Evolutionary conservation across 306 rosid genomes (phyloP).

Genomic region (Pterocarpus santalinus): DNA sequence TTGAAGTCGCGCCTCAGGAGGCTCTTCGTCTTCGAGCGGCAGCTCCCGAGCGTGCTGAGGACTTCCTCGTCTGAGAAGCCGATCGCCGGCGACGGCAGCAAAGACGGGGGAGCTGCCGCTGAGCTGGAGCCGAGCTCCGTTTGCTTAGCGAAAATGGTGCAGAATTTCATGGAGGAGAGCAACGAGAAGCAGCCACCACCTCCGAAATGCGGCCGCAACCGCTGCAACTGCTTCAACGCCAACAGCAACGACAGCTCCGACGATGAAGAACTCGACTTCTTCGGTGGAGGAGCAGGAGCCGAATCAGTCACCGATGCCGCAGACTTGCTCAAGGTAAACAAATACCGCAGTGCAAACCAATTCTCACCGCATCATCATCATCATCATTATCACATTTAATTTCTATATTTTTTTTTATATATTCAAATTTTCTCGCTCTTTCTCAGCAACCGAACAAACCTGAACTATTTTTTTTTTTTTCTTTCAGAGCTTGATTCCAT

Average conservation of each 20-base stretch:
- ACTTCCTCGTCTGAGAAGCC: slow-evolving; percentile 67
- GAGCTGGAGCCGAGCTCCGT: slow-evolving; percentile 90
- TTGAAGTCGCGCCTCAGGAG: slow-evolving; percentile 82
- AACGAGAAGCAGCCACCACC: slow-evolving; percentile 65
- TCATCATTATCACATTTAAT: no score
- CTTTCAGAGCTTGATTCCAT: slow-evolving; percentile 72
- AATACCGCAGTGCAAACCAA: no score
- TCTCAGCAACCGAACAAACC: slow-evolving; percentile 25
- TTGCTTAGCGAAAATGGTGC: slow-evolving; percentile 89
- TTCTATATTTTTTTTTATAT: no score
- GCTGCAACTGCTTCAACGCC: slow-evolving; percentile 94
- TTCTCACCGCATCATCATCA: no score
- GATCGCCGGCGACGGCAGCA: slow-evolving; percentile 37
- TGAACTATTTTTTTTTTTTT: neutral
- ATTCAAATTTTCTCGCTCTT: slow-evolving; percentile 17
- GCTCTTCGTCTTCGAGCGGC: slow-evolving; percentile 87
- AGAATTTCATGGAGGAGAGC: slow-evolving; percentile 82
- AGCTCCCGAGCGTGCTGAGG: slow-evolving; percentile 70
- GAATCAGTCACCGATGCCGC: slow-evolving; percentile 65
- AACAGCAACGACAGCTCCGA: slow-evolving; percentile 89
- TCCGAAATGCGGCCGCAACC: slow-evolving; percentile 74
- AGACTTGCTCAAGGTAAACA: slow-evolving; percentile 67
- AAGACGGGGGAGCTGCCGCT: slow-evolving; percentile 37
- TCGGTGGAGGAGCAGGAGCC: slow-evolving; percentile 53
- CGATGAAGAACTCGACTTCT: slow-evolving; percentile 75